Evolutionary conservation across 768 basidiomycete genomes (phyloP).

Genomic region (Podaxis sp.): DNA sequence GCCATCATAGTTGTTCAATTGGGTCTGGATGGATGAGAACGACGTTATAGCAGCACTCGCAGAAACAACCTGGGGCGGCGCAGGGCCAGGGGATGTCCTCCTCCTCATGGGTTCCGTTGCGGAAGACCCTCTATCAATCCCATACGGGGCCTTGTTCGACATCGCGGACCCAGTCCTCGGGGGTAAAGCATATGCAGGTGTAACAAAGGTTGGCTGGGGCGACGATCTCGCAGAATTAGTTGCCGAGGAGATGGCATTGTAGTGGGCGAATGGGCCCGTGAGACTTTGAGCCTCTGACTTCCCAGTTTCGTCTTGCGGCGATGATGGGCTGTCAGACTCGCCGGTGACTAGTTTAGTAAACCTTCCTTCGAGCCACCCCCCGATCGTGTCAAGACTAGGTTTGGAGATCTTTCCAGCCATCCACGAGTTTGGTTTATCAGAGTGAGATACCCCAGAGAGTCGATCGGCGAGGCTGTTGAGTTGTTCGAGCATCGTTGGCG

Average conservation of each 20-base stretch:
- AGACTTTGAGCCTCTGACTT: slow-evolving; percentile 37
- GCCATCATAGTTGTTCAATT: slow-evolving; percentile 17
- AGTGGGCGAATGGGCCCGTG: slow-evolving; percentile 88
- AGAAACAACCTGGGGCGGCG: slow-evolving; percentile 50
- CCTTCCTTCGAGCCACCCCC: slow-evolving; percentile 87
- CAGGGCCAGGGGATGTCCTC: slow-evolving; percentile 42
- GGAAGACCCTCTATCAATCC: slow-evolving; percentile 68
- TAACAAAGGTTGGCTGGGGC: slow-evolving; percentile 53
- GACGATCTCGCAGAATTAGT: slow-evolving; percentile 74
- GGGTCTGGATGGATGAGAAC: slow-evolving; percentile 32
- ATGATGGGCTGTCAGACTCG: slow-evolving; percentile 57
- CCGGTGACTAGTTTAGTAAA: slow-evolving; percentile 96
- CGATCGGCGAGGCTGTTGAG: slow-evolving; percentile 78
- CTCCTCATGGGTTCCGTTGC: slow-evolving; percentile 71
- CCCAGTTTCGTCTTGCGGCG: slow-evolving; percentile 28
- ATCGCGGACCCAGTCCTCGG: slow-evolving; percentile 68
- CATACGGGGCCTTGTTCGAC: slow-evolving; percentile 45
- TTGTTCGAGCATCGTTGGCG: slow-evolving; percentile 61
- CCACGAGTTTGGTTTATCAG: slow-evolving; percentile 82
- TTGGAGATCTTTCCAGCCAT: slow-evolving; percentile 82
- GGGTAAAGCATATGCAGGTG: slow-evolving; percentile 38
- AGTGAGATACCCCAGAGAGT: slow-evolving; percentile 63
- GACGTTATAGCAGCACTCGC: slow-evolving; percentile 48
- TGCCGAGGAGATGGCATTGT: slow-evolving; percentile 84
- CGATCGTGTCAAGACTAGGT: slow-evolving; percentile 88